Conservation (phyloP, 2,329 filamentous ascomycete species). For the Xylaria sp. region DNA sequence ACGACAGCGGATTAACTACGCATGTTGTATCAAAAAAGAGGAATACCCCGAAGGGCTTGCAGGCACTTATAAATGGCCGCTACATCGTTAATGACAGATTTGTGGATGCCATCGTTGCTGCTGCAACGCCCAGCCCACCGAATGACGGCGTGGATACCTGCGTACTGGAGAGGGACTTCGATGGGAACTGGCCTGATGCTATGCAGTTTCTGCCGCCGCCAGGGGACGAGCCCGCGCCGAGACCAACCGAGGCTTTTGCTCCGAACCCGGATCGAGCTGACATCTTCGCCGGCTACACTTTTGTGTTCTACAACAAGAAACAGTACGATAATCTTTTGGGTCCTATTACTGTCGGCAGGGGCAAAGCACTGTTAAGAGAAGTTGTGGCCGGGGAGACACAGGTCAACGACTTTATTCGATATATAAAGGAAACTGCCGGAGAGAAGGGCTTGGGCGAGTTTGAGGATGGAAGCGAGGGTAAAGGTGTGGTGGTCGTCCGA, state of each 20-base stretch:
- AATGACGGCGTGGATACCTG: conserved; percentile 53
- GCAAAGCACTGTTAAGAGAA: conserved; percentile 74
- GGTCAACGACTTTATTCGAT: conserved; percentile 75
- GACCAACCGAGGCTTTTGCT: conserved; percentile 68
- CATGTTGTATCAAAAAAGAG: conserved; percentile 88
- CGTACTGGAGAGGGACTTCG: conserved; percentile 78
- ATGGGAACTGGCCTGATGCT: conserved; percentile 76
- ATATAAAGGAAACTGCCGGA: conserved; percentile 73
- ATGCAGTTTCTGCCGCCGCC: conserved; percentile 71
- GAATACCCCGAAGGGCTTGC: conserved; percentile 85
- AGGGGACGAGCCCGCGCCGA: conserved; percentile 73
- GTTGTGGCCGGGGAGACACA: conserved; percentile 65
- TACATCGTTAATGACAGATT: conserved; percentile 76
- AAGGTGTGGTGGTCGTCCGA: conserved; percentile 78
- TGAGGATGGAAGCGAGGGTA: conserved; percentile 64
- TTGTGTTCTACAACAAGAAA: conserved; percentile 77
- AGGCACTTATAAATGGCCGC: conserved; percentile 80
- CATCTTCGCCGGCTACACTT: conserved; percentile 85
- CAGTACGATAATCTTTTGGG: conserved; percentile 78
- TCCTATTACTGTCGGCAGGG: conserved; percentile 76
- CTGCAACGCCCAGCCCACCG: conserved; percentile 51
- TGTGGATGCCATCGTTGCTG: conserved; percentile 70
- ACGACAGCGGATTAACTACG: conserved; percentile 71
- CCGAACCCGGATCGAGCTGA: conserved; percentile 68
- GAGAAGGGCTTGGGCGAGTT: conserved; percentile 71